Base-by-base conservation (phyloP, 306 rosid species). In the Gleditsia sinensis region DNA sequence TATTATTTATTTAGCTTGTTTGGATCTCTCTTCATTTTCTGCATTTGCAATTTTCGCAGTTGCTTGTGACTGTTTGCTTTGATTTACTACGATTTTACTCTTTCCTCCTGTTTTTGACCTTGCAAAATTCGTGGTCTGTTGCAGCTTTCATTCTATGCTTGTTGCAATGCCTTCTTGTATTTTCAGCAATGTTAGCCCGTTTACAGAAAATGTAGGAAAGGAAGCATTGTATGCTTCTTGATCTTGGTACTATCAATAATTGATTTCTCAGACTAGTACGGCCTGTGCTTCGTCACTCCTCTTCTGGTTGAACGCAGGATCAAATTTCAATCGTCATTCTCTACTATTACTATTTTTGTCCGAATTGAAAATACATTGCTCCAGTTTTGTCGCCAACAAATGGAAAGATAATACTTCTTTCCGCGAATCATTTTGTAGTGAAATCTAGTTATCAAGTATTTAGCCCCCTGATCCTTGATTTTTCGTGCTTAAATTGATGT, bases 201-300 rank as follows among this genome's bases (percentile, higher is more conserved):
- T 78, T 65, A 28, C 66, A 72, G 42, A 56, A 72, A 65, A 84
- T 83, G 69, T 75, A 59, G 74, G 69, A 59, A 37, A 76, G 69
- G 6, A 34, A 58, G 64, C 16, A 62, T 61, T 62, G 17, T 61
- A 50, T 23, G 40, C 39, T 75, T 67, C 34, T 71, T 57, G 64
- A 71, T 77, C 75, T 67, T 6, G 28, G 57, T 69, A 42, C 39
- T 46, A 34, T 4, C 54, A 20, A 34, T 32, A 27, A 49, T 58
- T 51, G 25, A 25, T 42, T 11, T 58, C 25, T 57, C n/a, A 24
- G 1, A 48, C 37, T 45, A 24, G 43, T 39, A 36, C 36, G 51
- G 5, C 42, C 42, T 75, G 32, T 32, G 55, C 66, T 25, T 30
- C 17, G 19, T 64, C 24, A 1, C 13, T 56, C 57, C 24, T 49